Percentiles rank a stretch among this genome's conserved stretches.
Evolutionary conservation across 495 filamentous ascomycete genomes (phyloP).

Genomic region (Lasiosphaeriaceae sp.): DNA sequence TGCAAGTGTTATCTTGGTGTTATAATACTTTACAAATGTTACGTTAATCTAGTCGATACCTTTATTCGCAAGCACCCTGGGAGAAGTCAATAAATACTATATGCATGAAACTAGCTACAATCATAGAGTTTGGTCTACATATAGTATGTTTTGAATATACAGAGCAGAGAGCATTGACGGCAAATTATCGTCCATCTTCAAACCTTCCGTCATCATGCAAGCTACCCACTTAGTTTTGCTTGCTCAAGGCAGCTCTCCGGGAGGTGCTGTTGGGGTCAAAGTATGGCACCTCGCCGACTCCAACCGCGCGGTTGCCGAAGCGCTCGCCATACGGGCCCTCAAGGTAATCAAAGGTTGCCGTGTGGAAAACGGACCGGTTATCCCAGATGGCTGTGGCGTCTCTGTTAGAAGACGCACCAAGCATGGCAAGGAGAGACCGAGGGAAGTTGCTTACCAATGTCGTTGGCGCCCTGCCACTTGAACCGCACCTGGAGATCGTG

Average conservation of each 20-base stretch:
- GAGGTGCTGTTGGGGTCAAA: slow-evolving; percentile 57
- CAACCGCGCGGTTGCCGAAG: slow-evolving; percentile 58
- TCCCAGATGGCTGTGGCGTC: slow-evolving; percentile 63
- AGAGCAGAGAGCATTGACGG: no score
- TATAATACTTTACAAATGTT: no score
- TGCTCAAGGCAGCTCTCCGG: slow-evolving; percentile 48
- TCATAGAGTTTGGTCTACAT: no score
- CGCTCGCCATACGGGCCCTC: slow-evolving; percentile 51
- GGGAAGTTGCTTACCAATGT: slow-evolving; percentile 41
- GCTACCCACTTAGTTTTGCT: no score
- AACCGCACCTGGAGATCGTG: slow-evolving; percentile 71
- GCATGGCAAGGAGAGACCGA: neutral
- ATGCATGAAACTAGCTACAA: no score
- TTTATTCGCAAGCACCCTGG: no score
- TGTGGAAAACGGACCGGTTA: slow-evolving; percentile 64
- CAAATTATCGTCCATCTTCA: neutral
- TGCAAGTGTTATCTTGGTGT: no score
- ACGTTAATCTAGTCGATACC: no score
- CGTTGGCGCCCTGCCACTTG: slow-evolving; percentile 58
- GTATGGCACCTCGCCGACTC: slow-evolving; percentile 64
- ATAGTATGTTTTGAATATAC: no score
- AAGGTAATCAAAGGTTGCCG: slow-evolving; percentile 61
- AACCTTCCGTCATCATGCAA: neutral
- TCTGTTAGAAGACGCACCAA: neutral
- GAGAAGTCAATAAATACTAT: no score